Evolutionary conservation across 192 early-diverging fungal genomes (phyloP).

Genomic region (Diversispora eburnea): DNA sequence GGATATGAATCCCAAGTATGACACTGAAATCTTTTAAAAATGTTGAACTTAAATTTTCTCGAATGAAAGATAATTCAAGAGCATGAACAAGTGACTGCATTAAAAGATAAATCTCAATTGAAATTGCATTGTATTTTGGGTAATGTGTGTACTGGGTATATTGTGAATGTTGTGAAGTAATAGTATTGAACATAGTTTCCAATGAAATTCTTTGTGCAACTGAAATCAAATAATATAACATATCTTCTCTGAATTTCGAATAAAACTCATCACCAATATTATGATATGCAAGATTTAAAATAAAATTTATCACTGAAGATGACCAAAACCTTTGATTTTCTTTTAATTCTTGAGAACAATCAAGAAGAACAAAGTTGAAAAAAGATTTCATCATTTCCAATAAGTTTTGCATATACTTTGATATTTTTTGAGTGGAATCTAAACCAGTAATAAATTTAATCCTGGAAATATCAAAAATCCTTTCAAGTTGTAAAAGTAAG

Average conservation of each 20-base stretch:
- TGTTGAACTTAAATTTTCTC: not conserved
- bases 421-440: not conserved
- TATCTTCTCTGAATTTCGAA: not conserved
- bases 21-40: slow-evolving; percentile 14
- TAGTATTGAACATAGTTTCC: not conserved
- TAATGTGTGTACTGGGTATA: not conserved
- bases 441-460: not conserved
- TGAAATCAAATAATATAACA: slow-evolving; percentile 10
- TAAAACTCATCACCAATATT: not conserved
- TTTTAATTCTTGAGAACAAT: not conserved
- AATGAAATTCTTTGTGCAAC: slow-evolving; percentile 5
- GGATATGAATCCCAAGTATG: slow-evolving; percentile 2
- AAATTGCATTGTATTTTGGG: not conserved
- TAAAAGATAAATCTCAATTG: not conserved
- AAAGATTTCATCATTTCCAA: slow-evolving; percentile 11
- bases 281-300: not conserved
- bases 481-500: slow-evolving; percentile 10
- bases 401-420: not conserved
- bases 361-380: slow-evolving; percentile 5
- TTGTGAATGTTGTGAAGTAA: too few relatives aligned
- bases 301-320: not conserved
- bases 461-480: slow-evolving; percentile 11
- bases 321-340: not conserved
- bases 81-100: slow-evolving; percentile 23
- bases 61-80: not conserved